These are phyloP conservation scores for Magnolia changhungtana DNA, from an alignment of 164 flowering plant genomes.

Conservation along the genomic window DNA sequence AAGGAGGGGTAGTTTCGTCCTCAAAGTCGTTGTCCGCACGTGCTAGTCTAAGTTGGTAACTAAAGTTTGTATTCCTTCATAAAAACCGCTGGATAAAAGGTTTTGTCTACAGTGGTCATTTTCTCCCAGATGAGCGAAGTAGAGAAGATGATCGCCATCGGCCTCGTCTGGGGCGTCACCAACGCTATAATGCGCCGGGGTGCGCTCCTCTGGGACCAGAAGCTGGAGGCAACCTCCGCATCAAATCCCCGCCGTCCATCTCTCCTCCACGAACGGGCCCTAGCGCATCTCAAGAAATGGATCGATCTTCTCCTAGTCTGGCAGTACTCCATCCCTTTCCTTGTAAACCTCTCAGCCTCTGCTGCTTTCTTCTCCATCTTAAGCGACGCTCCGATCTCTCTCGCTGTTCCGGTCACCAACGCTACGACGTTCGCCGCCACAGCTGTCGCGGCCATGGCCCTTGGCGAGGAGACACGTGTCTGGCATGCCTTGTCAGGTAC, in stretches of 20 bases:
- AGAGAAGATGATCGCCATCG: constrained; percentile 86
- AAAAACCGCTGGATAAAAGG: too few relatives aligned
- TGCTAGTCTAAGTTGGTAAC: too few relatives aligned
- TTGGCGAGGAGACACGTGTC: constrained; percentile 68
- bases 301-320: constrained; percentile 55
- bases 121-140: constrained; percentile 46
- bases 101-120: too few relatives aligned
- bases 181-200: constrained; percentile 92
- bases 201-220: constrained; percentile 73
- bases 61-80: too few relatives aligned
- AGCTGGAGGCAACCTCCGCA: constrained; percentile 29
- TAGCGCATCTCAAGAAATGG: constrained; percentile 40
- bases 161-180: constrained; percentile 90
- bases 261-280: constrained; percentile 24
- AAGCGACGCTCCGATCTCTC: constrained; percentile 66
- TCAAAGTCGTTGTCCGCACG: too few relatives aligned
- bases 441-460: constrained; percentile 60
- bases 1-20: too few relatives aligned
- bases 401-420: constrained; percentile 94
- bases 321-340: constrained; percentile 83
- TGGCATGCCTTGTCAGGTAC: constrained; percentile 66
- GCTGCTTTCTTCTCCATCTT: constrained; percentile 77
- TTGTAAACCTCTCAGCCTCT: constrained; percentile 76
- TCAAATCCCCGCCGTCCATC: constrained; percentile 11
- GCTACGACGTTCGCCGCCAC: constrained; percentile 94